A percentile compares a stretch with the other conserved stretches of the same genome.
Conservation (phyloP, 2,329 filamentous ascomycete species). For the Microdochium nivale region DNA sequence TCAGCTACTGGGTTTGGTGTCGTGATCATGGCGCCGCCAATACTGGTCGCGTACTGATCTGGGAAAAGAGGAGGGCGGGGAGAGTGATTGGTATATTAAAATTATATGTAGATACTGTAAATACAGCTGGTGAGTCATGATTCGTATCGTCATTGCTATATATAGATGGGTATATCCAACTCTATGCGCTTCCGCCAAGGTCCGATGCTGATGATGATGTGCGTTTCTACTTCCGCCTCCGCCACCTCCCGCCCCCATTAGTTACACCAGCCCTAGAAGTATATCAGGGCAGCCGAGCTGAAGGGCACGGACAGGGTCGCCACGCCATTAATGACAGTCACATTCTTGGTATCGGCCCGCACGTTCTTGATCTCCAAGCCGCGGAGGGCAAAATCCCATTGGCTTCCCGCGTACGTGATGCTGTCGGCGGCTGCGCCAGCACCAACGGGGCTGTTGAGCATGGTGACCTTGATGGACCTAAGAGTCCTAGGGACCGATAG, state of each 20-base stretch:
- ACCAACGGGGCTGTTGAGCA: constrained; percentile 22
- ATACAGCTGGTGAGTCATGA: no score
- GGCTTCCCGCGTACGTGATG: constrained; percentile 27
- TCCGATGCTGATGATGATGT: no score
- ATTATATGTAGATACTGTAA: no score
- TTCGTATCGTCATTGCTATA: no score
- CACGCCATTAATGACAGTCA: constrained; percentile 15
- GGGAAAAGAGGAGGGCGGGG: no score
- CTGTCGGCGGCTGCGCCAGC: constrained; percentile 21
- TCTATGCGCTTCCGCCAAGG: no score
- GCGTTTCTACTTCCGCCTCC: not conserved
- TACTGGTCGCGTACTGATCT: no score
- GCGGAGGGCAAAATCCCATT: constrained; percentile 25
- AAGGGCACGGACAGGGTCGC: constrained; percentile 14
- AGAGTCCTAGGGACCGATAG: constrained; percentile 12
- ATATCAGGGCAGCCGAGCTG: constrained; percentile 21
- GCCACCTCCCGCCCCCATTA: not conserved
- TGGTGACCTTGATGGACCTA: constrained; percentile 15
- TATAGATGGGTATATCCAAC: no score
- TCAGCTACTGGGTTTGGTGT: no score
- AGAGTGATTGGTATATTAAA: no score
- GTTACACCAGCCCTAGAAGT: constrained; percentile 4
- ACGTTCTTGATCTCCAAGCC: constrained; percentile 23
- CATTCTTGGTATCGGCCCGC: constrained; percentile 17
- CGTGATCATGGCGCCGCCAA: no score